Base-by-base conservation (phyloP, 176 grass and related monocot species). In the Lolium multiflorum region DNA sequence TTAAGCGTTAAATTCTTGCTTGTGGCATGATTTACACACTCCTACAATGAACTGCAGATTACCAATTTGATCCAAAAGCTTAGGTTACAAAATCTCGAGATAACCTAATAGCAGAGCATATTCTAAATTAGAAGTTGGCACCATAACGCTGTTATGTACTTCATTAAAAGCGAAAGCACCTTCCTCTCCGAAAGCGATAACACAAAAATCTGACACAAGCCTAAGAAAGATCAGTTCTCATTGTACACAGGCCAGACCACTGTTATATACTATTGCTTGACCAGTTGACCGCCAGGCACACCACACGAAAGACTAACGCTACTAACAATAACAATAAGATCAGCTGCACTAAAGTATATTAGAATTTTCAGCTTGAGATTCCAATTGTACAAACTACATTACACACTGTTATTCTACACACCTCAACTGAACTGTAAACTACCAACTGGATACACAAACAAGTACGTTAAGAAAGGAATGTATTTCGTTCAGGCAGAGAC, bases 201-300 rank as follows among this genome's bases (percentile, higher is more conserved):
- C 47, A 22, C 14, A 73, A 54, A 50, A 79, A 14, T n/a, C 72
- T 67, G 67, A 72, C 48, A 47, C 44, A 83, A 73, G 52, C 57
- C 65, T 79, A 83, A 46, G 24, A 22, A 73, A 56, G 22, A 15
- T 10, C 22, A 66, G 25, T 79, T 74, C 18, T 38, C 68, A 64
- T 49, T 87, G 57, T 75, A 80, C 80, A n/a, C 57, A 76, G 13
- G 17, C 46, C 44, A 68, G 39, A 25, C 14, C 22, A 41, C 3
- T 26, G 28, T 83, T 83, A 79, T 47, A 16, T 84, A 73, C n/a
- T 51, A 75, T 80, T 87, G 81, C 48, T 75, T 59, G 7, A 69
- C 71, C 58, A 80, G 89, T 87, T 84, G 89, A 84, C 85, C 49
- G 39, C 50, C 61, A 70, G 51, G 78, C 39, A 22, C 50, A 83